Evolutionary conservation across 495 filamentous ascomycete species (phyloP).

Genomic region (Aspergillus wentii): DNA sequence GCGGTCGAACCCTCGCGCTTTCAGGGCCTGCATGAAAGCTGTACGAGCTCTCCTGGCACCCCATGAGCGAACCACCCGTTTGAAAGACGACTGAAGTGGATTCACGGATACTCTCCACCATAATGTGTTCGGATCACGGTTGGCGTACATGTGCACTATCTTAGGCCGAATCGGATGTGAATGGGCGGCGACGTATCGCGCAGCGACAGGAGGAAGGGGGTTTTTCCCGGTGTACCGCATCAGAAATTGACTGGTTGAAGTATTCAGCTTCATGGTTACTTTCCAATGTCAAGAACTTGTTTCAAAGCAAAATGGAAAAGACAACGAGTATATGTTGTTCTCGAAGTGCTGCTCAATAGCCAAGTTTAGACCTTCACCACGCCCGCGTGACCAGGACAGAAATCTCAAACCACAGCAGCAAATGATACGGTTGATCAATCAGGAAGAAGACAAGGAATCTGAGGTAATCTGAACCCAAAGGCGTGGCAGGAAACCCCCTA

Average conservation of each 20-base stretch:
- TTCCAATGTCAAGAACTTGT: too few relatives aligned
- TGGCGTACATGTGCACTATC: conserved; percentile 26
- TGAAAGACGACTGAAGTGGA: conserved; percentile 19
- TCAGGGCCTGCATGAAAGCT: conserved; percentile 53
- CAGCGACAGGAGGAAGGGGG: conserved; percentile 22
- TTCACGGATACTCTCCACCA: conserved; percentile 43
- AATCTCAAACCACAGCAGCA: too few relatives aligned
- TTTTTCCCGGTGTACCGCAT: conserved; percentile 20
- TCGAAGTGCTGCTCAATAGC: too few relatives aligned
- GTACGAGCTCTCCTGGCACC: conserved; percentile 41
- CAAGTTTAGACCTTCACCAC: too few relatives aligned
- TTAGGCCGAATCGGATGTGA: conserved; percentile 32
- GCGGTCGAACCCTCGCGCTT: conserved; percentile 49
- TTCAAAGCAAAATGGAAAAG: too few relatives aligned
- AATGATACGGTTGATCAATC: too few relatives aligned
- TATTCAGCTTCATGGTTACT: conserved; percentile 15
- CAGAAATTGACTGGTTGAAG: conserved; percentile 12
- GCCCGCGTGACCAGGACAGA: too few relatives aligned
- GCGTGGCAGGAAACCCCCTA: too few relatives aligned
- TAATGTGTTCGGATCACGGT: conserved; percentile 32
- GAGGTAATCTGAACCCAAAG: too few relatives aligned
- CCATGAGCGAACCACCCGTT: conserved; percentile 50
- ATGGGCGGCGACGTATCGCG: conserved; percentile 22
- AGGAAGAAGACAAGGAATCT: too few relatives aligned
- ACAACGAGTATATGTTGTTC: too few relatives aligned